phyloP scores from a whole-genome alignment of 1,284 basidiomycete species.

The Rhodotorula sp. region DNA sequence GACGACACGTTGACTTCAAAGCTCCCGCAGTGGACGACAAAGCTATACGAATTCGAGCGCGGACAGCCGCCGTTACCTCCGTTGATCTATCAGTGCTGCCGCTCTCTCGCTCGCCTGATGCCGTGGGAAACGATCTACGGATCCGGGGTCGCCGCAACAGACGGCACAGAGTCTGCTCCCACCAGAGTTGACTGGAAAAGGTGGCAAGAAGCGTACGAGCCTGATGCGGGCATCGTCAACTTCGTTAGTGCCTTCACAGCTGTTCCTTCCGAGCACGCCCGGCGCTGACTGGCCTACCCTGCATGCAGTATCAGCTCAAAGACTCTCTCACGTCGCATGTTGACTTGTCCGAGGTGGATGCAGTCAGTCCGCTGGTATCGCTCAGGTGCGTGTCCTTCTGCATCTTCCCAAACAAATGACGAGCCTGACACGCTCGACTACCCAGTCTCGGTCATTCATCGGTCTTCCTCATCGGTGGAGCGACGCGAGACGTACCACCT shows the following conservation, averaged over 20 bases:
- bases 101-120: slow-evolving; percentile 60
- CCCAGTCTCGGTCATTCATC: slow-evolving; percentile 78
- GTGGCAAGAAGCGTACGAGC: slow-evolving; percentile 29
- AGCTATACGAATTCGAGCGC: slow-evolving; percentile 79
- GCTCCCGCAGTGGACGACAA: slow-evolving; percentile 72
- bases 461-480: slow-evolving; percentile 81
- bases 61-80: slow-evolving; percentile 63
- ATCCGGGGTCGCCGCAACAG: background rate
- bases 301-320: slow-evolving; percentile 48
- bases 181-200: slow-evolving; percentile 6
- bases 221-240: slow-evolving; percentile 89
- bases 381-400: slow-evolving; percentile 64
- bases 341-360: slow-evolving; percentile 82
- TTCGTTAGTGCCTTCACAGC: slow-evolving; percentile 63
- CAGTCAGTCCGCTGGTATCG: slow-evolving; percentile 81
- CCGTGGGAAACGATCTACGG: slow-evolving; percentile 72
- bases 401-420: background rate
- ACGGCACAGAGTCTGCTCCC: background rate
- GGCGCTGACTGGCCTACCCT: too few species aligned
- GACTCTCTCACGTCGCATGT: slow-evolving; percentile 92
- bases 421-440: background rate
- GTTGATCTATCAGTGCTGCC: slow-evolving; percentile 61
- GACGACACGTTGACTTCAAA: background rate
- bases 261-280: slow-evolving; percentile 40
- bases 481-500: slow-evolving; percentile 70